Evolutionary conservation across 768 basidiomycete species (phyloP), one percentile per base, ranked within the genome.

Genomic region (Exidia glandulosa): DNA sequence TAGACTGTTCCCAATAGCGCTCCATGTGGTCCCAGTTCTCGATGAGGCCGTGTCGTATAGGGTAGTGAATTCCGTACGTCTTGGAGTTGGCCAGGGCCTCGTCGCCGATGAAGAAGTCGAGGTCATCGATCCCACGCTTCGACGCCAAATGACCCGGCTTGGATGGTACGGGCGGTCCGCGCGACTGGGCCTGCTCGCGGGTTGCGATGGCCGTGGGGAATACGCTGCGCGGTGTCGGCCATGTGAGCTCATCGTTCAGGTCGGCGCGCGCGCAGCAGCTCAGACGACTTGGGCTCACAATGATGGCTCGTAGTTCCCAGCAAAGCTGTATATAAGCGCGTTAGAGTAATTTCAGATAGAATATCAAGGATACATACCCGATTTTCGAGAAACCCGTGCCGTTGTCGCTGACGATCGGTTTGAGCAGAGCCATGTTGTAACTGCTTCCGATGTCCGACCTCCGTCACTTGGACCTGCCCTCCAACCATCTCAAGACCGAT

Each of bases 1-100:
- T 98, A 64, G 88, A 91, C 78, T 99, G 95, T 72, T 96, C 94
- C 96, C 96, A 99, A 75, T 94, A 97, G 31, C 94, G 80, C 72
- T 98, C 95, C 94, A 98, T 98, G 65, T 96, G 85, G 71, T 94
- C 92, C 92, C 92, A 94, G 67, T 96, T 96, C 63, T 96, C 94
- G 68, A 96, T 95, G 87, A 90, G 87, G 29, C 95, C 95, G 69
- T 98, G 96, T 59, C 90, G 82, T 69, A 98, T 97, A 14, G 96
- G 96, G 73, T 97, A 98, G 73, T 93, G 88, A 3, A 99, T 82
- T 27, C 88, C 86, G 74, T 98, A 99, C 0, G 95, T 97, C 78
- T 94, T 97, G 37, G 88, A 85, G 70, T 97, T 97, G 19, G 91
- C 91, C 19, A 98, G 79, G 0, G 96, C 96, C 73, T 98, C 96